Evolutionary conservation across 345 rosid species (phyloP).

Genomic region (Citrus cavaleriei): DNA sequence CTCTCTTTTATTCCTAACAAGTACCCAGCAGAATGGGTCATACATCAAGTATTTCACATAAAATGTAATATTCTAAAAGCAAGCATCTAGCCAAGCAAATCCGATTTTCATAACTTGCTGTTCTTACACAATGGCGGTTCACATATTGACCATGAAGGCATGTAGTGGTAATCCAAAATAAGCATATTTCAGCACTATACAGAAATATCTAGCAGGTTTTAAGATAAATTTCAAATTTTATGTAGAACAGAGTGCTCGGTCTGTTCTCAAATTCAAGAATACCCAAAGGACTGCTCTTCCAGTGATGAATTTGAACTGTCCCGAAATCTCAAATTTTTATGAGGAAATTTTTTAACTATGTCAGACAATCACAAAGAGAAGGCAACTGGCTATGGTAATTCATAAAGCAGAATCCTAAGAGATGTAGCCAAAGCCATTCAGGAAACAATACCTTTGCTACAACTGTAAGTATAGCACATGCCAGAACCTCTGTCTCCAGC

Average conservation of each 20-base stretch:
- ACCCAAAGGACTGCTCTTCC: background rate
- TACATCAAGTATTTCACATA: background rate
- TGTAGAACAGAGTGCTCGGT: background rate
- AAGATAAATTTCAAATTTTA: background rate
- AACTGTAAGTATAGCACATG: conserved; percentile 92
- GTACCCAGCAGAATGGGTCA: background rate
- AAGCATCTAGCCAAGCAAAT: background rate
- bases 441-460: conserved; percentile 71
- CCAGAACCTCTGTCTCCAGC: conserved; percentile 95
- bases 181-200: background rate
- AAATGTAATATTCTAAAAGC: background rate
- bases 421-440: background rate
- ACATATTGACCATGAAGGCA: background rate
- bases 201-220: background rate
- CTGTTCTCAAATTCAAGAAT: background rate
- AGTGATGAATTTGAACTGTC: background rate
- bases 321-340: background rate
- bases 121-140: background rate
- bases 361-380: background rate
- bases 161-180: background rate
- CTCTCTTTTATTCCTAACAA: background rate
- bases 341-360: background rate
- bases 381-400: background rate
- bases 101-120: background rate
- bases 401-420: background rate